Base-by-base conservation (phyloP, 257 asterid species). In the Lavandula angustifolia region DNA sequence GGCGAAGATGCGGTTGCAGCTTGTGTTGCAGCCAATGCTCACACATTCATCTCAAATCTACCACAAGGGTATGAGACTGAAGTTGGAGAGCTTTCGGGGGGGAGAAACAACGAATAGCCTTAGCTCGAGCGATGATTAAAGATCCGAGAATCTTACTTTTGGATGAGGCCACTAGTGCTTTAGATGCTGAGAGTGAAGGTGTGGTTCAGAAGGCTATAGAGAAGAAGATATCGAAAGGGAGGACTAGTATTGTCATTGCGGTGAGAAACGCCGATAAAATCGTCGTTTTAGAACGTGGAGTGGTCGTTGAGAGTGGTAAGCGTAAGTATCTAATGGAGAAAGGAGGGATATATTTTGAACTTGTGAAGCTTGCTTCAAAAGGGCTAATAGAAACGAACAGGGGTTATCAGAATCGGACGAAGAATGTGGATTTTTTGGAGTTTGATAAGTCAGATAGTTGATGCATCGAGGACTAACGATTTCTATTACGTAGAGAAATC, bases 11-110 rank as follows among this genome's bases (percentile, higher is more conserved):
- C 85, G n/a, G 64, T 75, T 34, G 62, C 69, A 14, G 96, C 95
- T 41, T 86, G 95, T 12, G 67, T 78, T 43, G 86, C 95, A 0
- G 83, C 96, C 5, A 84, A 82, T 72, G 95, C 94, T 67, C 95
- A 89, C 76, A 73, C 49, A 59, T 89, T 86, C 80, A 80, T 89
- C 69, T 67, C 76, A 27, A 76, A 70, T 17, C 88, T 86, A 60
- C 95, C 95, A 13, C 80, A 71, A 54, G 96, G 95, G 76, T 89
- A 89, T 43, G 89, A 83, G 11, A 86, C 95, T 4, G 81, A 81
- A 92, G 96, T 89, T 31, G 95, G 96, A n/a, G 96, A 88, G 22
- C n/a, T 7, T 89, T 95, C 0, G 95, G 96, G 42, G 95, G 96
- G 31, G 95, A 89, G 74, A 89, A 89, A 49, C 96, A 89, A 68